phyloP scores from a whole-genome alignment of 345 rosid species.

The Bruguiera parviflora region DNA sequence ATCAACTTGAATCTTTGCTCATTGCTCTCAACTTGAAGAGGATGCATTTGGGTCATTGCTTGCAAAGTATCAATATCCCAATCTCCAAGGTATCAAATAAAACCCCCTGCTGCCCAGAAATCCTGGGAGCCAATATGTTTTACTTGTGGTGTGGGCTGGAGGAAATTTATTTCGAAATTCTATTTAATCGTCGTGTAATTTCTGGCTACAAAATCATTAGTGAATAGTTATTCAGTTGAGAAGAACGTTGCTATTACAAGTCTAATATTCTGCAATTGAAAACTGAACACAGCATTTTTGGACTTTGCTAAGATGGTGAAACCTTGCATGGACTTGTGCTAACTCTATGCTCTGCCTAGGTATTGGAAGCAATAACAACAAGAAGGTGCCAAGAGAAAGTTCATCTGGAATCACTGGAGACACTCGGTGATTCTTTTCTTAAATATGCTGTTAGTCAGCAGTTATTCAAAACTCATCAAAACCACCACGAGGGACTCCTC shows the following conservation, averaged over 20 bases:
- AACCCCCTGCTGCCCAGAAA: not conserved
- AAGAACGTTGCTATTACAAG: too few relatives aligned
- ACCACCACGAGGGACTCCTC: conserved; percentile 75
- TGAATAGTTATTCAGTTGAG: not conserved
- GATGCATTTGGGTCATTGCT: conserved; percentile 36
- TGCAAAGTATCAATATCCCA: conserved; percentile 51
- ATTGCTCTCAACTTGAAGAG: conserved; percentile 62
- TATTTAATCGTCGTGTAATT: not conserved
- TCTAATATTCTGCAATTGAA: too few relatives aligned
- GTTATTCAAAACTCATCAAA: conserved; percentile 47
- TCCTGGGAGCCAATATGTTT: not conserved
- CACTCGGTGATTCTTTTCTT: conserved; percentile 89
- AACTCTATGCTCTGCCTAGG: conserved; percentile 34
- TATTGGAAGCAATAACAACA: conserved; percentile 85
- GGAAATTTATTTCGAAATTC: too few relatives aligned
- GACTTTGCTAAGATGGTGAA: not conserved
- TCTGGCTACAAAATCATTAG: not conserved
- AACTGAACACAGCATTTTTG: too few relatives aligned
- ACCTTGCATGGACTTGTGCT: conserved; percentile 4
- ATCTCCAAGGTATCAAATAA: conserved; percentile 53
- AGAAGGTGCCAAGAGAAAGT: conserved; percentile 72
- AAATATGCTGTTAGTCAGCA: conserved; percentile 78
- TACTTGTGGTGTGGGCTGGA: not conserved
- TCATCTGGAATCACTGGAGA: conserved; percentile 81
- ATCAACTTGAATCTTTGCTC: conserved; percentile 70